A percentile compares a stretch with the other conserved stretches of the same genome.
Evolutionary conservation across 2,329 filamentous ascomycete genomes (phyloP).

Genomic region (Mycocentrospora acerina): DNA sequence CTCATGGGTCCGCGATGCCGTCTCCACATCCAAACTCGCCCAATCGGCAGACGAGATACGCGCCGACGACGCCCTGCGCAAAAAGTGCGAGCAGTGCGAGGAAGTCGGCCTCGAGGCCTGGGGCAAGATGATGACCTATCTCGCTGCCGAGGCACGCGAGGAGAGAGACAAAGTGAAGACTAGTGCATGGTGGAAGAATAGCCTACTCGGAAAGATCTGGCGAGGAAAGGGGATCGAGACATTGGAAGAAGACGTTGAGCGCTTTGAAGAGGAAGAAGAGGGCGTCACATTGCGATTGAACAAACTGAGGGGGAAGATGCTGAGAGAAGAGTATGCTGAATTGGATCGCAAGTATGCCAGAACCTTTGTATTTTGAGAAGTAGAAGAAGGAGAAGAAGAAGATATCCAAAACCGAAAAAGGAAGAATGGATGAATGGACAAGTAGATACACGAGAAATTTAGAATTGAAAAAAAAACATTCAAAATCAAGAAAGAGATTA

Average conservation of each 20-base stretch:
- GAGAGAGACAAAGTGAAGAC: conserved; percentile 24
- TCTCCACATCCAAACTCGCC: conserved; percentile 68
- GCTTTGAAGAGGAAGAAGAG: conserved; percentile 38
- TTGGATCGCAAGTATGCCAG: conserved; percentile 38
- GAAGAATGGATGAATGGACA: too few relatives aligned
- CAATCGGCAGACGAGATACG: conserved; percentile 51
- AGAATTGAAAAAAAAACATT: too few relatives aligned
- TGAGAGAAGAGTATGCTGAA: conserved; percentile 38
- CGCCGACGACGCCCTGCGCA: conserved; percentile 47
- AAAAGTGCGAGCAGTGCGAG: conserved; percentile 75
- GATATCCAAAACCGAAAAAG: too few relatives aligned
- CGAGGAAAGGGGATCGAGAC: conserved; percentile 20
- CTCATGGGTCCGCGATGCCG: conserved; percentile 86
- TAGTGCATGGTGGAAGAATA: conserved; percentile 21
- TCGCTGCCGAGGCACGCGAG: conserved; percentile 54
- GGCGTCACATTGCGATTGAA: conserved; percentile 36
- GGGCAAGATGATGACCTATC: conserved; percentile 72
- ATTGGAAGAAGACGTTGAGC: conserved; percentile 32
- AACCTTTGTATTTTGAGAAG: conserved; percentile 39
- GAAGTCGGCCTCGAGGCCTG: conserved; percentile 77
- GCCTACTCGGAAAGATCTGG: conserved; percentile 30
- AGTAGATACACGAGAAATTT: too few relatives aligned
- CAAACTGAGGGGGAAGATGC: conserved; percentile 36
- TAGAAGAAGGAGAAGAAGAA: too few relatives aligned
- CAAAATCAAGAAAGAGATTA: too few relatives aligned